Conservation (phyloP, 371 early-diverging fungal genomes). For the Sporodiniella umbellata region DNA sequence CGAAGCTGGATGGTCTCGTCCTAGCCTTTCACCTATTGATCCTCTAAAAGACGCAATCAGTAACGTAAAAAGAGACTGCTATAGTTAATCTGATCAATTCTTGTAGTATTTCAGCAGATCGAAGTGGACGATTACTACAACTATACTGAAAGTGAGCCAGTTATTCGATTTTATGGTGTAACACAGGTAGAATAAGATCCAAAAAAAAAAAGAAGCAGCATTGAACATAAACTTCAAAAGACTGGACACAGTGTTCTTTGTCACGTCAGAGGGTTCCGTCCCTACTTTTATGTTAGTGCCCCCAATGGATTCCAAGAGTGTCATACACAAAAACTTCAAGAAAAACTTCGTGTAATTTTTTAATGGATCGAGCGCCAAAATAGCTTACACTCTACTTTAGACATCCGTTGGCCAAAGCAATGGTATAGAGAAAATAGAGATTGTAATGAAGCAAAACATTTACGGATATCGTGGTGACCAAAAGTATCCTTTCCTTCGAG, state of each 20-base stretch:
- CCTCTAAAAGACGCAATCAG: conserved; percentile 32
- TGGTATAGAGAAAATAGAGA: conserved; percentile 55
- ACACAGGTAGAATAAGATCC: conserved; percentile 64
- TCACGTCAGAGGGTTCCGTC: conserved; percentile 90
- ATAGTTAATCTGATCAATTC: background rate
- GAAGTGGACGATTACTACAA: conserved; percentile 84
- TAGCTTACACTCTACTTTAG: conserved; percentile 7
- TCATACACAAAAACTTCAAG: conserved; percentile 58
- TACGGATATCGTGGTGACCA: conserved; percentile 81
- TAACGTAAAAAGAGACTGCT: conserved; percentile 4
- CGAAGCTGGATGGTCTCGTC: conserved; percentile 30
- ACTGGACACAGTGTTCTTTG: conserved; percentile 85
- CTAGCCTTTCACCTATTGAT: conserved; percentile 22
- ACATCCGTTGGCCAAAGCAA: conserved; percentile 21
- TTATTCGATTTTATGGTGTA: conserved; percentile 84
- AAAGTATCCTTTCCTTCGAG: conserved; percentile 66
- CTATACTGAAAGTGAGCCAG: conserved; percentile 42
- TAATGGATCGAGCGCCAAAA: background rate
- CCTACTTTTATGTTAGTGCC: conserved; percentile 96
- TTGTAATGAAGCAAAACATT: conserved; percentile 72
- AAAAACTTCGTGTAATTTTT: conserved; percentile 53
- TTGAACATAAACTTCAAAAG: conserved; percentile 18
- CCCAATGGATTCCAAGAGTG: conserved; percentile 71
- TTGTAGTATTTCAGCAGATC: conserved; percentile 88
- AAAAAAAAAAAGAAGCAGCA: background rate